A percentile compares a stretch with the other conserved stretches of the same genome.
phyloP scores from a whole-genome alignment of 345 rosid species.

The Psidium guajava region DNA sequence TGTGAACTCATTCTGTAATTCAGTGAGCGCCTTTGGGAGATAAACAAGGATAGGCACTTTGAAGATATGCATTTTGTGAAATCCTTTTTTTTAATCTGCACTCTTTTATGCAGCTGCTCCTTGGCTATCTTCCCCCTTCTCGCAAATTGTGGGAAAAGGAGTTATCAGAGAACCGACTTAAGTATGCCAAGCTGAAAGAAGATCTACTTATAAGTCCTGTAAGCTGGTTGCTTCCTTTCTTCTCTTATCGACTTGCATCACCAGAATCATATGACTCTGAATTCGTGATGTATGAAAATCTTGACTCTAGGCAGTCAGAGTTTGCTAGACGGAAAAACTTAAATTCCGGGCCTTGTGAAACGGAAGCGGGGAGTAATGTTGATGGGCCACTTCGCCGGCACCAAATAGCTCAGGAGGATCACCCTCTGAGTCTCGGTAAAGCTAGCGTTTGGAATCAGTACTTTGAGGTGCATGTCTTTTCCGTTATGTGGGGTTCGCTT shows the following conservation, averaged over 20 bases:
- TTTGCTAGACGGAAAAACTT: conserved; percentile 15
- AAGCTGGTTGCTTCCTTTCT: conserved; percentile 22
- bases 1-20: not conserved
- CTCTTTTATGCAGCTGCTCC: conserved; percentile 32
- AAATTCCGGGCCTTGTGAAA: conserved; percentile 13
- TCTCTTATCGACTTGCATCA: not conserved
- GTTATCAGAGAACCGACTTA: conserved; percentile 37
- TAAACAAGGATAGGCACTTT: not conserved
- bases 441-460: conserved; percentile 54
- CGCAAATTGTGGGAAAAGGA: conserved; percentile 57
- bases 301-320: conserved; percentile 52
- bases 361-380: conserved; percentile 18
- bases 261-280: not conserved
- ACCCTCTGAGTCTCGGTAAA: conserved; percentile 55
- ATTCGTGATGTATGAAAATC: conserved; percentile 1
- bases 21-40: not conserved
- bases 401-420: conserved; percentile 58
- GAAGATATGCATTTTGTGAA: not conserved
- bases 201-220: conserved; percentile 69
- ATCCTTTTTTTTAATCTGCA: not conserved
- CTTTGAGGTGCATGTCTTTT: conserved; percentile 36
- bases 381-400: conserved; percentile 51
- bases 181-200: conserved; percentile 47
- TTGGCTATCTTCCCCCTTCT: conserved; percentile 53
- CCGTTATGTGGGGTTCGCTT: not conserved